Percentiles rank a stretch among this genome's conserved stretches.
Evolutionary conservation across 345 rosid genomes (phyloP).

Genomic region (Gossypium turneri): DNA sequence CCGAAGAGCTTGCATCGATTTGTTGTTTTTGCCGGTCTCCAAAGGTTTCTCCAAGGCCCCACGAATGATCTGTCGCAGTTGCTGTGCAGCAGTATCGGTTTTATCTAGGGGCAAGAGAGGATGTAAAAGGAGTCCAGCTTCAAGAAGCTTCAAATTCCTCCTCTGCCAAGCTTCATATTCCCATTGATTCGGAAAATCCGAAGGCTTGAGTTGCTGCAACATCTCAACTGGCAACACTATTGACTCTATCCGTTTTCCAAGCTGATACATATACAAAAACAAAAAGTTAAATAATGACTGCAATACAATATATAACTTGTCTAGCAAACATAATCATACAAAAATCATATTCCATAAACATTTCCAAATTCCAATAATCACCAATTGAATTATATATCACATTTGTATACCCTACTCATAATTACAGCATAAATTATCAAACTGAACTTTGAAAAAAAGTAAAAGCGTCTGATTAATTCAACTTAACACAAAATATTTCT

Average conservation of each 20-base stretch:
- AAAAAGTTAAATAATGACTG: neutral
- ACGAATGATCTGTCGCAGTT: constrained; percentile 50
- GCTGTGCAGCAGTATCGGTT: constrained; percentile 42
- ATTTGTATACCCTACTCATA: neutral
- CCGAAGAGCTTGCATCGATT: constrained; percentile 65
- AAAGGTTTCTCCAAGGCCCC: constrained; percentile 55
- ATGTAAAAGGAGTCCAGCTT: constrained; percentile 78
- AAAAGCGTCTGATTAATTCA: no score
- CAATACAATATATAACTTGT: no score
- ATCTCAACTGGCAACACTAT: constrained; percentile 88
- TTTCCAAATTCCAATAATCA: neutral
- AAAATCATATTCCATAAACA: no score
- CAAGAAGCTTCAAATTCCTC: constrained; percentile 77
- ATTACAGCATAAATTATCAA: neutral
- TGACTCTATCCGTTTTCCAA: constrained; percentile 75
- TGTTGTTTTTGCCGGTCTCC: constrained; percentile 67
- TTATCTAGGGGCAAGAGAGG: constrained; percentile 62
- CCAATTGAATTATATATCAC: neutral
- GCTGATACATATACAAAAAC: constrained; percentile 40
- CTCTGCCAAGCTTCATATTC: constrained; percentile 82
- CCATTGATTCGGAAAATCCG: constrained; percentile 68
- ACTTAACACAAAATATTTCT: no score
- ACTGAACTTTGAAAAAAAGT: no score
- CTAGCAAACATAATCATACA: no score
- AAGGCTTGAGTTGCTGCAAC: constrained; percentile 69